phyloP scores from a whole-genome alignment of 1,284 basidiomycete species.

The Sparassis latifolia region DNA sequence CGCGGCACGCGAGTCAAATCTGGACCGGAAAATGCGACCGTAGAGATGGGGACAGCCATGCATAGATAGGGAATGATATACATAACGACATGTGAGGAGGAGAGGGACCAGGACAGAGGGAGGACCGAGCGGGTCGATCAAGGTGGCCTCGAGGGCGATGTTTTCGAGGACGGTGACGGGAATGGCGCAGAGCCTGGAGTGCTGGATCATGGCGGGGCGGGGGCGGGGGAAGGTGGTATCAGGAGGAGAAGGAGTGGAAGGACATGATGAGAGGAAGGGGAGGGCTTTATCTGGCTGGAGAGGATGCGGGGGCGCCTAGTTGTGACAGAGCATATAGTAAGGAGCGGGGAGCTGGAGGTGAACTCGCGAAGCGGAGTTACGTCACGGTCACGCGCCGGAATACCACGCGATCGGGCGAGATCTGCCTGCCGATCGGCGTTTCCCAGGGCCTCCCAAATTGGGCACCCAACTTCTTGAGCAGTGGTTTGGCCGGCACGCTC shows the following conservation, averaged over 20 bases:
- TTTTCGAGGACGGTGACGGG: conserved; percentile 59
- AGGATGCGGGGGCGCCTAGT: background rate
- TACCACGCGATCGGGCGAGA: no score
- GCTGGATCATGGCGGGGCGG: conserved; percentile 12
- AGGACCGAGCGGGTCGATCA: conserved; percentile 34
- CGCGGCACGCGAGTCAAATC: conserved; percentile 56
- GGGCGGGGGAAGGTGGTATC: conserved; percentile 5
- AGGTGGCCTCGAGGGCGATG: conserved; percentile 45
- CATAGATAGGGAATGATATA: conserved; percentile 39
- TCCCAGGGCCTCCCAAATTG: no score
- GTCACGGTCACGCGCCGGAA: conserved; percentile 1
- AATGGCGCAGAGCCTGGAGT: conserved; percentile 29
- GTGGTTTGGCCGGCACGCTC: no score
- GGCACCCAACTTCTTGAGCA: no score
- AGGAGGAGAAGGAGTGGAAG: conserved; percentile 9
- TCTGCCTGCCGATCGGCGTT: no score
- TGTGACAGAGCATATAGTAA: background rate
- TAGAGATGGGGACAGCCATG: conserved; percentile 50
- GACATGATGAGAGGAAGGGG: conserved; percentile 3
- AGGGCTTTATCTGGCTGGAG: background rate
- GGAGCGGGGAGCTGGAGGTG: background rate
- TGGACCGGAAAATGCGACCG: conserved; percentile 48
- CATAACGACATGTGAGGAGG: conserved; percentile 37
- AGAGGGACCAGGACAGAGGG: conserved; percentile 41
- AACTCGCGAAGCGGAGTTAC: conserved; percentile 3